Conservation (phyloP, 352 stramenopile species). For the Pythium brachiatum region DNA sequence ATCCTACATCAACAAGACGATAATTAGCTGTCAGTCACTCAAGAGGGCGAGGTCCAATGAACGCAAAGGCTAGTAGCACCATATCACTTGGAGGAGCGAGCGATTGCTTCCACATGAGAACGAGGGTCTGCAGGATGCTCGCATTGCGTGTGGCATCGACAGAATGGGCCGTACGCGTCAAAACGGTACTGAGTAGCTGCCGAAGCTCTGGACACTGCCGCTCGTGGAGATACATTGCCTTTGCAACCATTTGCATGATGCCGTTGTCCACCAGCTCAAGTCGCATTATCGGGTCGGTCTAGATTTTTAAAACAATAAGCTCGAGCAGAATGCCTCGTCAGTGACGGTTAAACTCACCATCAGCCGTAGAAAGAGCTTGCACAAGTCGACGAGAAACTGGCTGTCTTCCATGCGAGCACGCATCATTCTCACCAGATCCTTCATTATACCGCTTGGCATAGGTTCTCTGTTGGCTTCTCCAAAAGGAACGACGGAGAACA, state of each 20-base stretch:
- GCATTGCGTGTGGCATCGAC: constrained; percentile 15
- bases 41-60: too few relatives aligned
- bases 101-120: constrained; percentile 26
- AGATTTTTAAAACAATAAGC: background rate
- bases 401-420: constrained; percentile 2
- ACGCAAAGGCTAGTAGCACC: constrained; percentile 5
- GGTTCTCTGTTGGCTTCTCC: too few relatives aligned
- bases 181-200: constrained; percentile 1
- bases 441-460: background rate
- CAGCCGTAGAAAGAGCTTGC: constrained; percentile 1
- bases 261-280: constrained; percentile 17
- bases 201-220: background rate
- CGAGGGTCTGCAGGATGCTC: constrained; percentile 19
- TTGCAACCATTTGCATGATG: constrained; percentile 18
- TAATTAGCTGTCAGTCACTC: too few relatives aligned
- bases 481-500: background rate
- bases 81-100: constrained; percentile 22
- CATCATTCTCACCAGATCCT: constrained; percentile 19
- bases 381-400: background rate
- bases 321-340: background rate
- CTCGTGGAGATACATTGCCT: constrained; percentile 17
- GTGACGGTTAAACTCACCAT: background rate
- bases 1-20: constrained; percentile 26
- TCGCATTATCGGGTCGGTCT: constrained; percentile 4
- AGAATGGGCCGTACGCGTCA: constrained; percentile 4